phyloP scores from a whole-genome alignment of 495 filamentous ascomycete genomes.

The Bathelium albidoporum region DNA sequence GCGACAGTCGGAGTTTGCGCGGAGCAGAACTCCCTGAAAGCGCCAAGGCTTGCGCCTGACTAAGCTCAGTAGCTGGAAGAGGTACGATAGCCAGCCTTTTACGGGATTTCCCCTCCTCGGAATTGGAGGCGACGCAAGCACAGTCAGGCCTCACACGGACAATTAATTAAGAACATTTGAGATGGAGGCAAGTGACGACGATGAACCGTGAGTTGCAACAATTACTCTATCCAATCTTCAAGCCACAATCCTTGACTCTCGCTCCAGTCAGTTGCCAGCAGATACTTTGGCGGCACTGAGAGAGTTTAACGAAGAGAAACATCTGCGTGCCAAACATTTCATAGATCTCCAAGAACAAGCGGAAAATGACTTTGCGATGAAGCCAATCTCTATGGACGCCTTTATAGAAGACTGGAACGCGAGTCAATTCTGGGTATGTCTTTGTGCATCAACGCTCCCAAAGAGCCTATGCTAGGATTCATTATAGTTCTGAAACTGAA shows the following conservation, averaged over 20 bases:
- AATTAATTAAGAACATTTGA: not conserved
- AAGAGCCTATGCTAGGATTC: too few relatives aligned
- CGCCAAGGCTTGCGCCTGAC: too few relatives aligned
- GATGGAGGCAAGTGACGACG: not conserved
- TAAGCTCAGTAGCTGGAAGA: too few relatives aligned
- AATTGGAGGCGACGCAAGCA: too few relatives aligned
- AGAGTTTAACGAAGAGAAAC: constrained; percentile 59
- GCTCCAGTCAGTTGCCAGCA: constrained; percentile 39
- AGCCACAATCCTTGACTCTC: not conserved
- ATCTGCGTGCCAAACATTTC: constrained; percentile 50
- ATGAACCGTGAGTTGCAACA: not conserved
- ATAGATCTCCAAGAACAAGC: constrained; percentile 47
- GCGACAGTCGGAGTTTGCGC: not conserved
- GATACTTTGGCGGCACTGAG: constrained; percentile 53
- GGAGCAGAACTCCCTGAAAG: not conserved
- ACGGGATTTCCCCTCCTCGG: too few relatives aligned
- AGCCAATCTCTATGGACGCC: constrained; percentile 51
- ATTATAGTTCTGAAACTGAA: constrained; percentile 27
- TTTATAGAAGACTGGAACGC: constrained; percentile 77
- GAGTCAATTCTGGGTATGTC: constrained; percentile 64
- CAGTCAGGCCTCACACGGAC: too few relatives aligned
- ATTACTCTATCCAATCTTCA: not conserved
- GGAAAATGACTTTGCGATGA: constrained; percentile 33
- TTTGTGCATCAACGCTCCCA: not conserved
- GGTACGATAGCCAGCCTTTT: too few relatives aligned